Conservation (phyloP, 73 alveolate genomes). For the Blepharisma japonicum region DNA sequence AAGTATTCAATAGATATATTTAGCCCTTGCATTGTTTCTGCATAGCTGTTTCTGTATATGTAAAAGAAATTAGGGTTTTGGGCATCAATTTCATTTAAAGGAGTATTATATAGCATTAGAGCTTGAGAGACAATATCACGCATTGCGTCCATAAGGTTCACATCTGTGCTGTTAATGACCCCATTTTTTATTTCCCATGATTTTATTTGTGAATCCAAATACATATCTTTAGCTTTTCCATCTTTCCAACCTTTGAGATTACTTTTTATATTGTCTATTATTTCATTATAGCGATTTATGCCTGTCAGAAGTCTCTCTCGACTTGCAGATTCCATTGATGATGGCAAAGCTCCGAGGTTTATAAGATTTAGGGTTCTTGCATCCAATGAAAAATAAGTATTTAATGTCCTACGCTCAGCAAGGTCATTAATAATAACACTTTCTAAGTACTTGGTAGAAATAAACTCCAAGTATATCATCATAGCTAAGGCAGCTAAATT, state of each 20-base stretch:
- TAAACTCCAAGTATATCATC: background rate
- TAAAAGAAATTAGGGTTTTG: background rate
- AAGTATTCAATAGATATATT: background rate
- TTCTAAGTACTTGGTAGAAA: background rate
- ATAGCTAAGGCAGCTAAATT: background rate
- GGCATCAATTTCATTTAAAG: background rate
- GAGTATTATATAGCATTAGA: background rate
- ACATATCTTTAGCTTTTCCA: background rate
- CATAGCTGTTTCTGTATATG: background rate
- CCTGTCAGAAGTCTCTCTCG: background rate
- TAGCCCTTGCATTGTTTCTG: background rate
- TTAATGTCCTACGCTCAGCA: background rate
- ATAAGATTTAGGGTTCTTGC: background rate
- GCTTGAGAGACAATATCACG: background rate
- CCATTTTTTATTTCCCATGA: background rate
- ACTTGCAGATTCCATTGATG: background rate
- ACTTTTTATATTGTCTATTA: background rate
- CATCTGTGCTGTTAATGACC: background rate
- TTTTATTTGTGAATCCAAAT: background rate
- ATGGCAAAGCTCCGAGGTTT: background rate
- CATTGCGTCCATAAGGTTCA: constrained; percentile 6
- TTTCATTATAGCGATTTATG: background rate
- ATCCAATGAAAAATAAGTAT: background rate
- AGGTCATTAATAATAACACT: background rate
- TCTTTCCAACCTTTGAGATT: background rate